Percentiles rank a stretch among this genome's conserved stretches.
Evolutionary conservation across 352 stramenopile species (phyloP).

Genomic region (Pythium brassicae): DNA sequence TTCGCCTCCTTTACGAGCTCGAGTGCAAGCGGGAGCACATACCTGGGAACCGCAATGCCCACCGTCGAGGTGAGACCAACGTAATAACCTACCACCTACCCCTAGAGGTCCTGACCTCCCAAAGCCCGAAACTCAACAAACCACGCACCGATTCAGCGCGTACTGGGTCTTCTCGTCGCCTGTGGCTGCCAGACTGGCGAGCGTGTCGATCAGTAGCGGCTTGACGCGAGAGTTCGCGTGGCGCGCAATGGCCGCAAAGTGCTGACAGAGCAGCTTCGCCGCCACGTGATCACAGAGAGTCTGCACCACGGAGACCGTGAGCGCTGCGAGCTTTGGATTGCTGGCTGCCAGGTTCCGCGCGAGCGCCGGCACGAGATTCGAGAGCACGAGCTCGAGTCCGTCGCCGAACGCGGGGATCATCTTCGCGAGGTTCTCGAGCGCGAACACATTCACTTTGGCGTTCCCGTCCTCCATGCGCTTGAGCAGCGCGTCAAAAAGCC

Average conservation of each 20-base stretch:
- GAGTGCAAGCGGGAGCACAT: slow-evolving; percentile 66
- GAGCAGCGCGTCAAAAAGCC: slow-evolving; percentile 63
- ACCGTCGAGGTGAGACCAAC: too few relatives aligned
- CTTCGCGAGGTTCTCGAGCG: slow-evolving; percentile 49
- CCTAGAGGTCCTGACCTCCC: not conserved
- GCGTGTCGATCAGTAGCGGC: slow-evolving; percentile 46
- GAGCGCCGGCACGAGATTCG: slow-evolving; percentile 46
- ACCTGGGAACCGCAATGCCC: slow-evolving; percentile 19
- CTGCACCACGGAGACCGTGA: slow-evolving; percentile 40
- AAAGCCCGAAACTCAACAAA: not conserved
- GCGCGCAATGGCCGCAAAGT: slow-evolving; percentile 41
- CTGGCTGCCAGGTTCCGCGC: slow-evolving; percentile 51
- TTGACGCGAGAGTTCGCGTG: slow-evolving; percentile 57
- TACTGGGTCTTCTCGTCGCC: slow-evolving; percentile 53
- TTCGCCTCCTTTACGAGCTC: slow-evolving; percentile 75
- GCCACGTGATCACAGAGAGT: slow-evolving; percentile 45
- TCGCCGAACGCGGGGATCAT: slow-evolving; percentile 47
- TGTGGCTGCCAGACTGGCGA: slow-evolving; percentile 29
- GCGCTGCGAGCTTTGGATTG: slow-evolving; percentile 41
- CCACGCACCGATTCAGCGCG: slow-evolving; percentile 34
- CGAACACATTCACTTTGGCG: slow-evolving; percentile 58
- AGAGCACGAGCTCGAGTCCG: slow-evolving; percentile 55
- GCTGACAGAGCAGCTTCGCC: slow-evolving; percentile 44
- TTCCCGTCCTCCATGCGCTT: slow-evolving; percentile 78
- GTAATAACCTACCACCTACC: not conserved